phyloP scores from a whole-genome alignment of 2,329 filamentous ascomycete species.

The Rhynchosporium agropyri region DNA sequence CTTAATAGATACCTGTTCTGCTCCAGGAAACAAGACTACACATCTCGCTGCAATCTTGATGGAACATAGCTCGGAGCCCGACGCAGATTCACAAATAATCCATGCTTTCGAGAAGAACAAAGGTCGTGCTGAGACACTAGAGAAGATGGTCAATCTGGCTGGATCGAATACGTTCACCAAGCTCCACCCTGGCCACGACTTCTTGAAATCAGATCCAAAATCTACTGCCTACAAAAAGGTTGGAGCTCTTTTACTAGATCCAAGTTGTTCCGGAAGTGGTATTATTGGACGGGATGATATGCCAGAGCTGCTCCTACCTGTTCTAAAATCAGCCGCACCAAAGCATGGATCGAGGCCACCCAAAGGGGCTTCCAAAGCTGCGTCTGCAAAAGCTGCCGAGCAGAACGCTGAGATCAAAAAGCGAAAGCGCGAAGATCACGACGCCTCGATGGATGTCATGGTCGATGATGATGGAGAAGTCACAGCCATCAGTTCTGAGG shows the following conservation, averaged over 20 bases:
- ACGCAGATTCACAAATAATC: conserved; percentile 52
- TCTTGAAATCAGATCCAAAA: conserved; percentile 72
- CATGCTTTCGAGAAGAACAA: conserved; percentile 80
- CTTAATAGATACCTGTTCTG: conserved; percentile 89
- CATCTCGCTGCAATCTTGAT: conserved; percentile 78
- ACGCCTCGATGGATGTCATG: conserved; percentile 40
- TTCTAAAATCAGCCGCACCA: conserved; percentile 32
- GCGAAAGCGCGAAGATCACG: conserved; percentile 39
- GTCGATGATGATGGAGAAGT: conserved; percentile 61
- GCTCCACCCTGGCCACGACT: conserved; percentile 77
- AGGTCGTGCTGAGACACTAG: conserved; percentile 70
- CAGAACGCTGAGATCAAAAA: conserved; percentile 35
- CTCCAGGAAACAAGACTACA: conserved; percentile 96
- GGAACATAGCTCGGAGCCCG: conserved; percentile 41
- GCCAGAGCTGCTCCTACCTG: conserved; percentile 65
- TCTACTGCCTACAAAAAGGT: conserved; percentile 67
- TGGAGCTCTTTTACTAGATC: conserved; percentile 83
- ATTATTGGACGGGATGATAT: conserved; percentile 87
- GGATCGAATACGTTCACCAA: conserved; percentile 68
- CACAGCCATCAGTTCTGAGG: conserved; percentile 54
- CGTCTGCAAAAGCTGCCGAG: conserved; percentile 28
- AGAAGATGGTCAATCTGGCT: conserved; percentile 81
- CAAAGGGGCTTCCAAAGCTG: conserved; percentile 29
- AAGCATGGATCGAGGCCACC: conserved; percentile 38
- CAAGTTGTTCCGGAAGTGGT: conserved; percentile 93